Evolutionary conservation across 1,284 basidiomycete species (phyloP).

Genomic region (Apiotrichum domesticum): DNA sequence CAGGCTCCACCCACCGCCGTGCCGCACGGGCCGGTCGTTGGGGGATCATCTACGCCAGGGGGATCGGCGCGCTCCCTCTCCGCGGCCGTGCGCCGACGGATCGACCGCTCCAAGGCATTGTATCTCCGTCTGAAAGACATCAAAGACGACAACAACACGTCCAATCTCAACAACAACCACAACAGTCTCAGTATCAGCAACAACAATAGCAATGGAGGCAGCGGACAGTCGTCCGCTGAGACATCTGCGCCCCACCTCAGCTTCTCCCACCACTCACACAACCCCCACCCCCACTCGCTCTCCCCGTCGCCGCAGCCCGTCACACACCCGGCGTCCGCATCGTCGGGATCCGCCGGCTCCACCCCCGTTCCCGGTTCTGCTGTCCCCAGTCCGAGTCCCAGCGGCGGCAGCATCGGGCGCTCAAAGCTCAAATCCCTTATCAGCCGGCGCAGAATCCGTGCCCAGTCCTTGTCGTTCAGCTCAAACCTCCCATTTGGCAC

Average conservation of each 20-base stretch:
- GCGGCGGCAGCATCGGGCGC: neutral
- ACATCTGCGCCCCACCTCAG: no score
- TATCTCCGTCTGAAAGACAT: neutral
- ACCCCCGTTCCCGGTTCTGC: no score
- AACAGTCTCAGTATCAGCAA: neutral
- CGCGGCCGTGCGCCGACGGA: constrained; percentile 6
- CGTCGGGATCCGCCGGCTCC: no score
- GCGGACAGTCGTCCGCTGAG: no score
- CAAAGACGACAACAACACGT: neutral
- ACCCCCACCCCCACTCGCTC: neutral
- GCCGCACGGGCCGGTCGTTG: neutral
- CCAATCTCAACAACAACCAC: neutral
- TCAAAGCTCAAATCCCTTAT: neutral
- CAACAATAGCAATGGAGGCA: neutral
- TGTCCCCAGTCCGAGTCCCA: neutral
- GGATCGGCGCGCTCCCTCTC: neutral
- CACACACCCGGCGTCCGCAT: neutral
- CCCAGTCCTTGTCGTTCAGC: neutral
- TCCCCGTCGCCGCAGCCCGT: neutral
- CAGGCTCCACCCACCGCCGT: neutral
- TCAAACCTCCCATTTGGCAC: neutral
- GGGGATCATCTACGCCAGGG: neutral
- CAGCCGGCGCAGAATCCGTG: neutral
- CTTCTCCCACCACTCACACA: no score
- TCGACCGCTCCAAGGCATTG: constrained; percentile 7